These are phyloP conservation scores for Recurvomyces mirabilis DNA, from an alignment of 495 filamentous ascomycete species.

Conservation along the genomic window DNA sequence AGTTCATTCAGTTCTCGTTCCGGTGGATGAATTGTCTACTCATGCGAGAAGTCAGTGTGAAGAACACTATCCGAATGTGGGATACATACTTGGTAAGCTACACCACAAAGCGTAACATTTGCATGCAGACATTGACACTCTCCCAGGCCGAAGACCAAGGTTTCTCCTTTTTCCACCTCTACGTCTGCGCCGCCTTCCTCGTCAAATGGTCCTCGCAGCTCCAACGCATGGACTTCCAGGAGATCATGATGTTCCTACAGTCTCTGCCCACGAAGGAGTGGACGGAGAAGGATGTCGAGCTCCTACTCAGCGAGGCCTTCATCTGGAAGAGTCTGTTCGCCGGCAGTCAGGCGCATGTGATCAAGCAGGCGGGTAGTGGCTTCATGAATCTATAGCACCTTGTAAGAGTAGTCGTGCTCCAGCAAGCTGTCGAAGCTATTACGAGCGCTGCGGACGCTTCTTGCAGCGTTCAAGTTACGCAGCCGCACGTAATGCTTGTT, in stretches of 20 bases:
- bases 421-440: too few species aligned
- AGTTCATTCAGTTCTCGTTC: constrained; percentile 99
- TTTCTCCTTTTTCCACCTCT: constrained; percentile 94
- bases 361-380: too few species aligned
- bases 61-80: constrained; percentile 97
- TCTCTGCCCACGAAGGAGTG: constrained; percentile 85
- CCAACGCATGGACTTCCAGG: constrained; percentile 90
- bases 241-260: constrained; percentile 99
- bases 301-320: constrained; percentile 87
- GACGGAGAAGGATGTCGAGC: constrained; percentile 96
- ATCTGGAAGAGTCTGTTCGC: constrained; percentile 93
- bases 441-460: too few species aligned
- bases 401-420: too few species aligned
- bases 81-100: constrained; percentile 85
- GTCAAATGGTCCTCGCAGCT: constrained; percentile 96
- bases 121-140: background rate
- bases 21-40: constrained; percentile 99
- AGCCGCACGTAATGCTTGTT: too few species aligned
- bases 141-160: constrained; percentile 88
- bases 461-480: too few species aligned
- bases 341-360: constrained; percentile 72
- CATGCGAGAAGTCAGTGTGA: constrained; percentile 93
- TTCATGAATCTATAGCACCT: too few species aligned
- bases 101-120: background rate
- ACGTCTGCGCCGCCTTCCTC: constrained; percentile 96